A percentile compares a stretch with the other conserved stretches of the same genome.
phyloP scores from a whole-genome alignment of 371 early-diverging fungal species.

The Lichtheimia ornata region DNA sequence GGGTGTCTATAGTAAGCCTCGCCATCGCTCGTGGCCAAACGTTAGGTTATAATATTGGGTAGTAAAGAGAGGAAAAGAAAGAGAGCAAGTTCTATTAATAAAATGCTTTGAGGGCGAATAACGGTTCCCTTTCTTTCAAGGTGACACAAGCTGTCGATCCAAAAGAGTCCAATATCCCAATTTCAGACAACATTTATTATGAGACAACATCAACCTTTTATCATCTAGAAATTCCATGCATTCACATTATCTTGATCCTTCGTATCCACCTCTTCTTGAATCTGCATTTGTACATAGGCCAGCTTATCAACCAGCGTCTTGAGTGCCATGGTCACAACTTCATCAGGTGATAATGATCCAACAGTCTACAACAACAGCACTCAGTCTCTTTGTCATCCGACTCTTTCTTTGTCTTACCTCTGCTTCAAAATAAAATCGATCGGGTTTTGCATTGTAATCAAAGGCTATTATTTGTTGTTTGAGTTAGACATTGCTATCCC shows the following conservation, averaged over 20 bases:
- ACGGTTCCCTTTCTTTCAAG: no score
- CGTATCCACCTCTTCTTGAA: constrained; percentile 64
- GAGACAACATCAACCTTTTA: no score
- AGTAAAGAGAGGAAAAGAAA: constrained; percentile 5
- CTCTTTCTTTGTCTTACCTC: constrained; percentile 57
- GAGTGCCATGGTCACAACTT: constrained; percentile 81
- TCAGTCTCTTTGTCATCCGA: neutral
- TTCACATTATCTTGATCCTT: constrained; percentile 39
- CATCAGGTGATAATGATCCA: constrained; percentile 88
- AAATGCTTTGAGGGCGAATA: no score
- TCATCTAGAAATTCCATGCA: constrained; percentile 25
- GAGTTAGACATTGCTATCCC: neutral
- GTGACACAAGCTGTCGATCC: no score
- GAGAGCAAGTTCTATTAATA: neutral
- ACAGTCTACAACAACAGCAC: constrained; percentile 53
- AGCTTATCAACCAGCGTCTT: constrained; percentile 84
- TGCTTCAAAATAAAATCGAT: constrained; percentile 86
- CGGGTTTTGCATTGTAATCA: constrained; percentile 86
- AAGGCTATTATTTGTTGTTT: constrained; percentile 54
- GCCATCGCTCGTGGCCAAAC: constrained; percentile 5
- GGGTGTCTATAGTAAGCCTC: constrained; percentile 10
- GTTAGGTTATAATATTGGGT: neutral
- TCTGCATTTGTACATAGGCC: constrained; percentile 73
- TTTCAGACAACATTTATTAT: no score
- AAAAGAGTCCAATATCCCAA: no score